phyloP scores from a whole-genome alignment of 1,284 basidiomycete genomes.

The Stygiomarasmius scandens region DNA sequence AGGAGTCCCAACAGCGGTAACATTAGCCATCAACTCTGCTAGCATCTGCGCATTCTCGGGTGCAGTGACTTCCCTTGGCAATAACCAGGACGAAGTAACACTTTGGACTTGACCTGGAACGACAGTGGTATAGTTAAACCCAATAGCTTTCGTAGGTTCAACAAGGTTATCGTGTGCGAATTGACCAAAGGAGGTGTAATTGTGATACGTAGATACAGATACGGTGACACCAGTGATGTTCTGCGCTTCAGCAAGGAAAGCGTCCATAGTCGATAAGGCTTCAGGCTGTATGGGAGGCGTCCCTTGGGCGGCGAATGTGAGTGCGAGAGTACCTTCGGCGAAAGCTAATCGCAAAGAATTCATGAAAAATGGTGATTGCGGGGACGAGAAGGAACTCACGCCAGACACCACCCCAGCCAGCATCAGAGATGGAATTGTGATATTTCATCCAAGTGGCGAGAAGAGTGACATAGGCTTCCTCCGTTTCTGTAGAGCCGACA shows the following conservation, averaged over 20 bases:
- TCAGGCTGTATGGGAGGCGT: background rate
- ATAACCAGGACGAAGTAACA: constrained; percentile 5
- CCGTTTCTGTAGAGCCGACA: background rate
- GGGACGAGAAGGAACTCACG: no score
- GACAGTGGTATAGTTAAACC: constrained; percentile 6
- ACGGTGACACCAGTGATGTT: background rate
- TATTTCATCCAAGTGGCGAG: constrained; percentile 14
- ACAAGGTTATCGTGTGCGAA: constrained; percentile 8
- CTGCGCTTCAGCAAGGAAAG: constrained; percentile 3
- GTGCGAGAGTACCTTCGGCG: background rate
- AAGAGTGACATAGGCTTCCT: background rate
- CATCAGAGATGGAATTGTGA: constrained; percentile 31
- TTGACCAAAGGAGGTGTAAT: background rate
- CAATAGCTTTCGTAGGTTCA: background rate
- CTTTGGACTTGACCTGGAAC: background rate
- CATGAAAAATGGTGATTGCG: no score
- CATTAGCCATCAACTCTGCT: background rate
- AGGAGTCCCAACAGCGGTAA: constrained; percentile 1
- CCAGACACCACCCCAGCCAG: constrained; percentile 29
- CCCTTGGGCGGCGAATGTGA: constrained; percentile 4
- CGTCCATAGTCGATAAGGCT: constrained; percentile 4
- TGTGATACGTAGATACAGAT: background rate
- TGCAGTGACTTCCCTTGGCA: constrained; percentile 6
- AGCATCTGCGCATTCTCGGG: constrained; percentile 1
- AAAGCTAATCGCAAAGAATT: no score